A percentile compares a stretch with the other conserved stretches of the same genome.
These are phyloP conservation scores for Leccinum cinnamomeum DNA, from an alignment of 1,284 basidiomycete species.

Conservation along the genomic window DNA sequence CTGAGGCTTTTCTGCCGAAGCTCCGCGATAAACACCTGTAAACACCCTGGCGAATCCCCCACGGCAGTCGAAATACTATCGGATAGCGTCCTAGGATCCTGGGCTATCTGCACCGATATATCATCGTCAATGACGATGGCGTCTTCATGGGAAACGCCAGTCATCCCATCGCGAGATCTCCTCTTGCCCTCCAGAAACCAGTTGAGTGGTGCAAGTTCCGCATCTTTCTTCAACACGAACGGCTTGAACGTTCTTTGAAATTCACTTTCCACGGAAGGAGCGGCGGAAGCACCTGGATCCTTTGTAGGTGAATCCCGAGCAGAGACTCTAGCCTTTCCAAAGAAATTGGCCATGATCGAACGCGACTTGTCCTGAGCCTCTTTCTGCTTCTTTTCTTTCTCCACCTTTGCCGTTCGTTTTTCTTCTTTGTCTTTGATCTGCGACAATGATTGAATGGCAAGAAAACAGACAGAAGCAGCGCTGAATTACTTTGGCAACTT, in stretches of 20 bases:
- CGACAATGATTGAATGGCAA: conserved; percentile 7
- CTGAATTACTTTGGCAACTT: conserved; percentile 54
- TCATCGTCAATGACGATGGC: conserved; percentile 57
- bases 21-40: conserved; percentile 18
- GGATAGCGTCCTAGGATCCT: conserved; percentile 19
- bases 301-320: conserved; percentile 34
- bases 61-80: neutral
- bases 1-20: conserved; percentile 15
- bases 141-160: conserved; percentile 37
- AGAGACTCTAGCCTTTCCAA: conserved; percentile 55
- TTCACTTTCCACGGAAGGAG: conserved; percentile 53
- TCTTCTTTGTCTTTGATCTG: conserved; percentile 68
- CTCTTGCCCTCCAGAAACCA: conserved; percentile 50
- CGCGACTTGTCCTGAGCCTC: conserved; percentile 69
- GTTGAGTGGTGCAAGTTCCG: conserved; percentile 68
- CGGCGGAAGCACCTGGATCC: conserved; percentile 36
- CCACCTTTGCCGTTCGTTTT: conserved; percentile 57
- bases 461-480: conserved; percentile 1
- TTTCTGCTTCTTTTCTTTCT: conserved; percentile 63
- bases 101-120: conserved; percentile 25
- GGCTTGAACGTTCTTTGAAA: conserved; percentile 76
- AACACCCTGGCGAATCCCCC: conserved; percentile 6
- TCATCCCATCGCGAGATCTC: conserved; percentile 24
- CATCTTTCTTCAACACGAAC: conserved; percentile 73
- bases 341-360: conserved; percentile 74